A percentile compares a stretch with the other conserved stretches of the same genome.
phyloP scores from a whole-genome alignment of 176 grass and related monocot species.

The Oryza glaberrima region DNA sequence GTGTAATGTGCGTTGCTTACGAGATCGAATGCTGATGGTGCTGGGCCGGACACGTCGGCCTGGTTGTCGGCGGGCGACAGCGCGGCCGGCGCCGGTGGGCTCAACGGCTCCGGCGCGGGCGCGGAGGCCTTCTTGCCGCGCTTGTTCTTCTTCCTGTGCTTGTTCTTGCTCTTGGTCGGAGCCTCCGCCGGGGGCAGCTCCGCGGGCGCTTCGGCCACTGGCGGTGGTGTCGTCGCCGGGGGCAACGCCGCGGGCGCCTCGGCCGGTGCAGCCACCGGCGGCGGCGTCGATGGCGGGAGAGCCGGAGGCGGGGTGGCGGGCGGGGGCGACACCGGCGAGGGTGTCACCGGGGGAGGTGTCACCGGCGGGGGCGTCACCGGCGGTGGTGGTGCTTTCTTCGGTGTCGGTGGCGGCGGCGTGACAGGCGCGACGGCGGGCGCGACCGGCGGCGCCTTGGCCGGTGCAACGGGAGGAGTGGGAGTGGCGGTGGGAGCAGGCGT shows the following conservation, averaged over 20 bases:
- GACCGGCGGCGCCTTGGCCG: constrained; percentile 28
- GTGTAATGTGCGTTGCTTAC: constrained; percentile 40
- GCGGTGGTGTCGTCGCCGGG: constrained; percentile 39
- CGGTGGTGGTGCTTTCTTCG: not conserved
- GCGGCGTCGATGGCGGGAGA: constrained; percentile 27
- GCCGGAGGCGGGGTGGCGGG: constrained; percentile 24
- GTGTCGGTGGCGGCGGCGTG: constrained; percentile 26
- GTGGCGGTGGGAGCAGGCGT: constrained; percentile 29
- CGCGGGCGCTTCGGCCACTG: constrained; percentile 43
- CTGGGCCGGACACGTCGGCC: constrained; percentile 53
- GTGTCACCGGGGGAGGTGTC: not conserved
- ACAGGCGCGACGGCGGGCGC: not conserved
- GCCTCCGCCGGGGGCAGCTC: constrained; percentile 52
- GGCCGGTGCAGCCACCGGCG: not conserved
- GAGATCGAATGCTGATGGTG: constrained; percentile 68
- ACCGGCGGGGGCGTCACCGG: not conserved
- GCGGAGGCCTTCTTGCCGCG: constrained; percentile 68
- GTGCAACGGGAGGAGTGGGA: constrained; percentile 8
- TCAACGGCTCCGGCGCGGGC: constrained; percentile 55
- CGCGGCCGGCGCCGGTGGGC: constrained; percentile 71
- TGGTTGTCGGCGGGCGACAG: constrained; percentile 54
- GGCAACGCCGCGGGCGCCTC: constrained; percentile 43
- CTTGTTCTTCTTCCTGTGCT: constrained; percentile 66
- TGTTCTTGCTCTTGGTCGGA: constrained; percentile 68
- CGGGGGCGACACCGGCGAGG: not conserved